phyloP scores from a whole-genome alignment of 192 early-diverging fungal species.

The Obelidium mucronatum region DNA sequence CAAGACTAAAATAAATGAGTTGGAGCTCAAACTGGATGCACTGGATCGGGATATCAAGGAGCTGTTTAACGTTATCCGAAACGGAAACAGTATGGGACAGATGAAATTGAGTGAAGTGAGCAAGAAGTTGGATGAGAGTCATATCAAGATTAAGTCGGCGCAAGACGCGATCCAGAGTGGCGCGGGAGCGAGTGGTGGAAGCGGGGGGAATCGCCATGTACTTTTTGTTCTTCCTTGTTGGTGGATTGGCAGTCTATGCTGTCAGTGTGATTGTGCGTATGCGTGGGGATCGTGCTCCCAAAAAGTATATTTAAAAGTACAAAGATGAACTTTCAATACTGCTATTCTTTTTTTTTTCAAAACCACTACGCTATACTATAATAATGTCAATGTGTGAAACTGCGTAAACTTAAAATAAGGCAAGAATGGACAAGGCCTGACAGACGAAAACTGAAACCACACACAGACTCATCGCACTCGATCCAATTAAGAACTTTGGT shows the following conservation, averaged over 20 bases:
- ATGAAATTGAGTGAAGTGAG: conserved; percentile 25
- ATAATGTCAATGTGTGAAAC: too few species aligned
- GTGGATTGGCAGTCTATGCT: conserved; percentile 37
- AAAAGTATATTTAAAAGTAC: conserved; percentile 34
- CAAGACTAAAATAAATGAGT: conserved; percentile 28
- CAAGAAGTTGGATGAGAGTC: conserved; percentile 29
- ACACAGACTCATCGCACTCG: too few species aligned
- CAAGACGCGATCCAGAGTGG: conserved; percentile 15
- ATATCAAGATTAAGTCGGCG: conserved; percentile 23
- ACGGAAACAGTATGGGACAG: conserved; percentile 9
- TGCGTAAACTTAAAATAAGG: too few species aligned
- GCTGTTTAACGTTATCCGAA: conserved; percentile 10
- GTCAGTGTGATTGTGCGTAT: conserved; percentile 31
- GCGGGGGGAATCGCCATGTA: conserved; percentile 13
- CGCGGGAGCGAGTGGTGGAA: not conserved
- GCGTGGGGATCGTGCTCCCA: conserved; percentile 18
- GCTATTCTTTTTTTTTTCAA: too few species aligned
- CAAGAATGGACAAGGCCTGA: too few species aligned
- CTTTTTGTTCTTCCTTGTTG: conserved; percentile 34
- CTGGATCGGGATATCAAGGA: conserved; percentile 35
- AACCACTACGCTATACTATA: too few species aligned
- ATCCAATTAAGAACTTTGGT: too few species aligned
- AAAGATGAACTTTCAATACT: too few species aligned
- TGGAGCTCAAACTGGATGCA: conserved; percentile 24
- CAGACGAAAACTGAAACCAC: too few species aligned